These are phyloP conservation scores for Zalaria sp. DNA, from an alignment of 2,329 filamentous ascomycete species.

Conservation along the genomic window DNA sequence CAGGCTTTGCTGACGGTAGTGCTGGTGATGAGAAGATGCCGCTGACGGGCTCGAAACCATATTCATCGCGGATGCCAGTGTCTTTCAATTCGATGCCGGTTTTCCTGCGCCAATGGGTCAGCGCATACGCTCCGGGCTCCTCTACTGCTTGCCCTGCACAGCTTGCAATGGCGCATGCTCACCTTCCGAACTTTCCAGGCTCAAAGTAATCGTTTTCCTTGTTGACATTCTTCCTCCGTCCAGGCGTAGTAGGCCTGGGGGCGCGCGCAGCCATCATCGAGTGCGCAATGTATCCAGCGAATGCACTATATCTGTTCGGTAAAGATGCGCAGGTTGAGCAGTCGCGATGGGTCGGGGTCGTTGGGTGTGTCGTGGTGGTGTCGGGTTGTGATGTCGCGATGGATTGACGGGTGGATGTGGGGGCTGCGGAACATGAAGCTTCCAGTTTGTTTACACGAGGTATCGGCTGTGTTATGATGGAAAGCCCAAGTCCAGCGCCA, in stretches of 20 bases:
- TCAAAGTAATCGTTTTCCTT: conserved; percentile 10
- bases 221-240: conserved; percentile 6
- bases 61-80: conserved; percentile 67
- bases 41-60: conserved; percentile 82
- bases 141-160: neutral
- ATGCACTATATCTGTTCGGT: too few species aligned
- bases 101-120: conserved; percentile 45
- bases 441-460: too few species aligned
- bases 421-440: too few species aligned
- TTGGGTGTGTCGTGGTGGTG: neutral
- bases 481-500: too few species aligned
- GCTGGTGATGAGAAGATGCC: conserved; percentile 75
- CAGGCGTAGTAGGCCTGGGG: conserved; percentile 5
- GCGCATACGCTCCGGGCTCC: conserved; percentile 6
- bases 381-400: too few species aligned
- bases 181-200: conserved; percentile 9
- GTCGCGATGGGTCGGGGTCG: neutral
- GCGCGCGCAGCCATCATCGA: conserved; percentile 1
- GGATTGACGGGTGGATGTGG: too few species aligned
- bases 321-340: too few species aligned
- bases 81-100: conserved; percentile 76
- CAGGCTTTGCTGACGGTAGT: conserved; percentile 13
- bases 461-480: too few species aligned
- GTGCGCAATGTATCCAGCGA: too few species aligned
- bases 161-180: neutral